Conservation (phyloP, 2,329 filamentous ascomycete species). For the Colletotrichum sp. region DNA sequence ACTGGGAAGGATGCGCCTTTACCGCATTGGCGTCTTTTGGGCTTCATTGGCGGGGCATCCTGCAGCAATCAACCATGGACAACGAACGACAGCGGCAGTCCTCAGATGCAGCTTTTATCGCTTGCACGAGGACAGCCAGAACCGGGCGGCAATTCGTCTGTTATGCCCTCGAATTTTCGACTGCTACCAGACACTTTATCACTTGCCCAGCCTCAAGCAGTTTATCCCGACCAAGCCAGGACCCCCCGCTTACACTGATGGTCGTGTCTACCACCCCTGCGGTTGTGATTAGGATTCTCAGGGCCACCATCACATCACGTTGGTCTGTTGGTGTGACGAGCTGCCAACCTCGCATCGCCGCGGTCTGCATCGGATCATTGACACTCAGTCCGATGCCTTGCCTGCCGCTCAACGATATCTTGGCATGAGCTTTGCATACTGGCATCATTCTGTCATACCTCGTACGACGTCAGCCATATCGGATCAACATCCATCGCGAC, state of each 20-base stretch:
- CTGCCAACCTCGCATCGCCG: background rate
- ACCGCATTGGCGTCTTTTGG: constrained; percentile 1
- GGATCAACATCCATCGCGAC: background rate
- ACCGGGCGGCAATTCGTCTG: background rate
- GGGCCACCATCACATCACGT: background rate
- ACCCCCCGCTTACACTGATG: constrained; percentile 2
- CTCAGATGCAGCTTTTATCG: background rate
- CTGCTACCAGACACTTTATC: background rate
- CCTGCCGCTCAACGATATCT: background rate
- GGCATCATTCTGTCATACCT: background rate
- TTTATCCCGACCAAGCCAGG: background rate
- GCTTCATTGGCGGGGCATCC: constrained; percentile 15
- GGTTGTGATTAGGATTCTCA: background rate
- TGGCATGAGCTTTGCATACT: background rate
- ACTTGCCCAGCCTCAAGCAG: background rate
- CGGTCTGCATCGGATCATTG: background rate
- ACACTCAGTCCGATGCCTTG: background rate
- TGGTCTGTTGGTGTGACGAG: background rate
- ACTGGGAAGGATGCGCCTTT: constrained; percentile 5
- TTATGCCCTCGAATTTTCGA: background rate
- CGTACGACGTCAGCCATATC: background rate
- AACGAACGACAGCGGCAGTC: constrained; percentile 11
- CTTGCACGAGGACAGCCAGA: background rate
- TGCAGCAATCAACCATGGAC: constrained; percentile 3
- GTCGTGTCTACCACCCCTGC: background rate